Evolutionary conservation across 2,329 filamentous ascomycete genomes (phyloP).

Genomic region (Coniochaeta sp.): DNA sequence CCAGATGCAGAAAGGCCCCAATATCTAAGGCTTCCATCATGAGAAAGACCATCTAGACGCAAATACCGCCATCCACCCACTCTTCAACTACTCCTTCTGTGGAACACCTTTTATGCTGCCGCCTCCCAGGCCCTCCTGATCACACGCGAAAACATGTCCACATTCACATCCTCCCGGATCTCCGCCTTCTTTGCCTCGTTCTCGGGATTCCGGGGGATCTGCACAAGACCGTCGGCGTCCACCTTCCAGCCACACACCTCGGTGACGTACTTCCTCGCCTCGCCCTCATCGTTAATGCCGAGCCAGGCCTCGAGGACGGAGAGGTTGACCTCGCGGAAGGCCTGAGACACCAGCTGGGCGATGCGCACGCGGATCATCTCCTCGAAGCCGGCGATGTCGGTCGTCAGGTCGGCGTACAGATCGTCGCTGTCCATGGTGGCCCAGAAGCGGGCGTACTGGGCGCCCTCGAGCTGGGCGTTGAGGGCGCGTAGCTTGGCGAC

Average conservation of each 20-base stretch:
- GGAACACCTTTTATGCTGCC: slow-evolving; percentile 38
- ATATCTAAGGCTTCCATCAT: neutral
- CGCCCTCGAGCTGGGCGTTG: slow-evolving; percentile 80
- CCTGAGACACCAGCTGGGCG: slow-evolving; percentile 75
- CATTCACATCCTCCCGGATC: slow-evolving; percentile 89
- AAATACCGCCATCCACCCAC: neutral
- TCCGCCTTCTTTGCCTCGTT: slow-evolving; percentile 96
- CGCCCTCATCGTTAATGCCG: slow-evolving; percentile 56
- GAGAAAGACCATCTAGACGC: neutral
- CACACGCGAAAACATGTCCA: slow-evolving; percentile 76
- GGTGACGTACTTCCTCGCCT: slow-evolving; percentile 68
- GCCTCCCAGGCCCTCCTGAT: slow-evolving; percentile 84
- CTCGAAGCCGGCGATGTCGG: slow-evolving; percentile 92
- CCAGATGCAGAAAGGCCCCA: slow-evolving; percentile 16
- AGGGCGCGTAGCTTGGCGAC: slow-evolving; percentile 79
- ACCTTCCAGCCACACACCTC: slow-evolving; percentile 86
- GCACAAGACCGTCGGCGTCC: slow-evolving; percentile 56
- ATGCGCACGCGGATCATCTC: slow-evolving; percentile 88
- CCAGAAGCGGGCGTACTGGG: slow-evolving; percentile 92
- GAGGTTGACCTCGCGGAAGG: slow-evolving; percentile 65
- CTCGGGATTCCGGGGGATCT: slow-evolving; percentile 87
- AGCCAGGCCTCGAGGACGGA: slow-evolving; percentile 68
- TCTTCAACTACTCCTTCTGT: neutral
- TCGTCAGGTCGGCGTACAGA: slow-evolving; percentile 89
- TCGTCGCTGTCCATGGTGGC: slow-evolving; percentile 86